Conservation (phyloP, 2,329 filamentous ascomycete genomes). For the Alternaria angustiovoidea region DNA sequence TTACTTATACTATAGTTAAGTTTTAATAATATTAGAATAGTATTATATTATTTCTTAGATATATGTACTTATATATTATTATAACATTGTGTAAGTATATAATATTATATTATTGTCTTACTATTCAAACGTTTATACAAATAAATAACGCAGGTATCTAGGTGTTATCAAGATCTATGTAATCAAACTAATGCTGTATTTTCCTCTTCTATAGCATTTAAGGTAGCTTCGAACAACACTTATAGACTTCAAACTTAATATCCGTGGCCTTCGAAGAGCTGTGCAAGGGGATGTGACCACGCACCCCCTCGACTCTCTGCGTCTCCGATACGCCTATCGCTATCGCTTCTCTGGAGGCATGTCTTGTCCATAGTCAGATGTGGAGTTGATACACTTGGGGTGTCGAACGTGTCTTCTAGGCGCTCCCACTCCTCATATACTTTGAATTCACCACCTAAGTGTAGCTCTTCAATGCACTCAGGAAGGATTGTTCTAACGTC, state of each 20-base stretch:
- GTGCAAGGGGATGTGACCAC: not conserved
- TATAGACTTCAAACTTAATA: not conserved
- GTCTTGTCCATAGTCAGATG: not conserved
- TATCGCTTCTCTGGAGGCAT: not conserved
- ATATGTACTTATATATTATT: too few species aligned
- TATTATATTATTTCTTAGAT: too few species aligned
- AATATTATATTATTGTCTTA: too few species aligned
- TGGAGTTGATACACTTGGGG: not conserved
- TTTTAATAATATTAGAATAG: too few species aligned
- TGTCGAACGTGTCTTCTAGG: not conserved
- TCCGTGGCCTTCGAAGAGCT: not conserved
- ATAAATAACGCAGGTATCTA: too few species aligned
- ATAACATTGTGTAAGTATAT: too few species aligned
- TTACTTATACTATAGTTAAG: too few species aligned
- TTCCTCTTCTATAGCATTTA: too few species aligned
- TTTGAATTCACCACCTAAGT: not conserved
- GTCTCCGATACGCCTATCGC: not conserved
- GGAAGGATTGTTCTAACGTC: not conserved
- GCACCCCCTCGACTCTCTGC: not conserved
- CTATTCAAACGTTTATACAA: too few species aligned
- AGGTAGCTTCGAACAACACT: too few species aligned
- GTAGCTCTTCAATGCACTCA: not conserved
- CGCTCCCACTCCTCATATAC: not conserved
- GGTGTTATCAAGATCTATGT: too few species aligned
- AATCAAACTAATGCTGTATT: too few species aligned